These are phyloP conservation scores for Oropetium thomaeum DNA, from an alignment of 176 grass and related monocot species.

Conservation along the genomic window DNA sequence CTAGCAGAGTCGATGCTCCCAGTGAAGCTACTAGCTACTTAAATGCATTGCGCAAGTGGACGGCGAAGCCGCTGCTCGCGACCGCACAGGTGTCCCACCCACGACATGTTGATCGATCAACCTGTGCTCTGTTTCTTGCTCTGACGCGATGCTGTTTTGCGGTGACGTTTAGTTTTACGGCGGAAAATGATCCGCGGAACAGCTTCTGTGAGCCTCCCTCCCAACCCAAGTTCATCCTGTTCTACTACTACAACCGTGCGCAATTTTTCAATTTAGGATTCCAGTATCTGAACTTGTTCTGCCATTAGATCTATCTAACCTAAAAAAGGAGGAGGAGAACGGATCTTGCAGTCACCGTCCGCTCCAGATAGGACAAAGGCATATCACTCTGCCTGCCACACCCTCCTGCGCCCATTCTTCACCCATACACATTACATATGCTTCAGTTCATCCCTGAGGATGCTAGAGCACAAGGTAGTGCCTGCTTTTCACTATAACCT, in stretches of 20 bases:
- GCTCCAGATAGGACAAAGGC: background rate
- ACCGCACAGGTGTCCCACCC: constrained; percentile 17
- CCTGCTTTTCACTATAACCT: background rate
- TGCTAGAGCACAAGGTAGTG: no score
- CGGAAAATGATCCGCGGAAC: background rate
- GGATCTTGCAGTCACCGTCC: background rate
- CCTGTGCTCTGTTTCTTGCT: background rate
- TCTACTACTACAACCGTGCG: no score
- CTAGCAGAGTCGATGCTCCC: background rate
- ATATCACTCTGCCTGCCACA: constrained; percentile 21
- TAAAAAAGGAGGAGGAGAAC: no score
- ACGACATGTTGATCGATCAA: background rate
- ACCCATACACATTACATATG: background rate
- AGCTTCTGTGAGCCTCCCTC: background rate
- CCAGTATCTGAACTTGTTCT: no score
- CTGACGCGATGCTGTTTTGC: background rate
- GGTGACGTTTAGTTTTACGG: background rate
- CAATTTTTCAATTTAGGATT: no score
- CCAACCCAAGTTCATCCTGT: no score
- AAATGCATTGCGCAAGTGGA: background rate
- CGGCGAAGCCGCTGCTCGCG: background rate
- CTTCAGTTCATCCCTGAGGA: background rate
- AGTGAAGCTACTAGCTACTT: no score
- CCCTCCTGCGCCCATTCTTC: background rate
- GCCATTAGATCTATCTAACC: no score